These are phyloP conservation scores for Penicillium chermesinum DNA, from an alignment of 495 filamentous ascomycete species.

Conservation along the genomic window DNA sequence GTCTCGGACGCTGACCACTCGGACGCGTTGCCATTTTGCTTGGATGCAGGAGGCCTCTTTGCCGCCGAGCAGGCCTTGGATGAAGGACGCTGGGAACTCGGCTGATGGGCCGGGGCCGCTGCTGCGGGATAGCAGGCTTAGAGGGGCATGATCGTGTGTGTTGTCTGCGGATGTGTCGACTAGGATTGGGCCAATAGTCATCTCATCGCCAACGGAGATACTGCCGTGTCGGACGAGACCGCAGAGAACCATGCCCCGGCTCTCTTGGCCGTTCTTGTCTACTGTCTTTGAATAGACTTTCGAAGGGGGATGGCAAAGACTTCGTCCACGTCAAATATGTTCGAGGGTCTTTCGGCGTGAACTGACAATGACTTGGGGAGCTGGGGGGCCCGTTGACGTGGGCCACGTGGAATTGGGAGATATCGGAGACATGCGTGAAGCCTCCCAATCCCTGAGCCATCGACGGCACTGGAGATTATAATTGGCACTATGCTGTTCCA, in stretches of 20 bases:
- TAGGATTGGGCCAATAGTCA: conserved; percentile 74
- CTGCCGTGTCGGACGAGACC: conserved; percentile 76
- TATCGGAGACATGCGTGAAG: conserved; percentile 76
- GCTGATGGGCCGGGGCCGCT: conserved; percentile 29
- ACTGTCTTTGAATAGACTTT: conserved; percentile 38
- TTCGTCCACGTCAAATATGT: conserved; percentile 85
- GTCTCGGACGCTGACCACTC: conserved; percentile 79
- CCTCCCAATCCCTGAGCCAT: conserved; percentile 73
- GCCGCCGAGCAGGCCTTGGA: conserved; percentile 21
- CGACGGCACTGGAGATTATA: conserved; percentile 79
- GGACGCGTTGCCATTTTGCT: conserved; percentile 67
- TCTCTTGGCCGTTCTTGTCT: conserved; percentile 34
- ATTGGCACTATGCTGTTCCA: conserved; percentile 68
- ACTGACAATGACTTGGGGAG: conserved; percentile 15
- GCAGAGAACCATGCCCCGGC: conserved; percentile 63
- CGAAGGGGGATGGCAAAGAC: conserved; percentile 60
- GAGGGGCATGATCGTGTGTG: conserved; percentile 11
- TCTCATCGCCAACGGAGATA: conserved; percentile 70
- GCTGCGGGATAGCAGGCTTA: conserved; percentile 28
- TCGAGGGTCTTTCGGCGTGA: conserved; percentile 37
- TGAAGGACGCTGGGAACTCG: conserved; percentile 33
- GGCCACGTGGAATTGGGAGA: conserved; percentile 64
- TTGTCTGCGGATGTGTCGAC: conserved; percentile 27
- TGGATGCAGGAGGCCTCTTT: conserved; percentile 24
- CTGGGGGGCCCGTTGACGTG: conserved; percentile 31